Base-by-base conservation (phyloP, 331 rosid genomes). In the Prunus yedoensis region DNA sequence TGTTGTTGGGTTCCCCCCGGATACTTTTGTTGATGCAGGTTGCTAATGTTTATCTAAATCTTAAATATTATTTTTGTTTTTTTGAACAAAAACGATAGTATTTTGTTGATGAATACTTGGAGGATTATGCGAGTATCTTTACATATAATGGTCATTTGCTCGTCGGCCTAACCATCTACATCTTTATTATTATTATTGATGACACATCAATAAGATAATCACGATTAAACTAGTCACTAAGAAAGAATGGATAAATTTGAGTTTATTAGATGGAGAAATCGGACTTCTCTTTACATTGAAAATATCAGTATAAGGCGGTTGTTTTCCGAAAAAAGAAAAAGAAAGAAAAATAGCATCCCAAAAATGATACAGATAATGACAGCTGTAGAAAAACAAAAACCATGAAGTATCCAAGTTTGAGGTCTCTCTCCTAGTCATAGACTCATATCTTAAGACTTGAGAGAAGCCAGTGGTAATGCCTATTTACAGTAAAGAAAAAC, bases 1-100 rank as follows among this genome's bases (percentile, higher is more conserved):
- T 21, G 54, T 12, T 14, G 35, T 56, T 27, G 56, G 46, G 68
- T n/a, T n/a, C n/a, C n/a, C n/a, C n/a, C n/a, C n/a, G n/a, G n/a
- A n/a, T 17, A 18, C 30, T 73, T 73, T 73, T 27, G 46, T 60
- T 60, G 77, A 73, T 46, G 13, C 25, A 27, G 30, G 14, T 20
- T 56, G 5, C 14, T 56, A 9, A n/a, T 38, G 45, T 64, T 35
- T 38, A 64, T 38, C 28, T n/a, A 56, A 56, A 49, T 49, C 5
- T 13, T 3, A 1, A 49, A 13, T 38, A 6, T 38, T 38, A 7
- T 6, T 6, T 35, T 52, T 18, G 8, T 17, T 5, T 52, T 17
- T 3, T 0, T 52, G 0, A 52, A 14, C 2, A 14, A 6, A 15
- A 1, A 4, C 15, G 38, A 32, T 1, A 5, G 7, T 1, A 5